These are phyloP conservation scores for Solidago caesia DNA, from an alignment of 129 eudicot genomes.

Conservation along the genomic window DNA sequence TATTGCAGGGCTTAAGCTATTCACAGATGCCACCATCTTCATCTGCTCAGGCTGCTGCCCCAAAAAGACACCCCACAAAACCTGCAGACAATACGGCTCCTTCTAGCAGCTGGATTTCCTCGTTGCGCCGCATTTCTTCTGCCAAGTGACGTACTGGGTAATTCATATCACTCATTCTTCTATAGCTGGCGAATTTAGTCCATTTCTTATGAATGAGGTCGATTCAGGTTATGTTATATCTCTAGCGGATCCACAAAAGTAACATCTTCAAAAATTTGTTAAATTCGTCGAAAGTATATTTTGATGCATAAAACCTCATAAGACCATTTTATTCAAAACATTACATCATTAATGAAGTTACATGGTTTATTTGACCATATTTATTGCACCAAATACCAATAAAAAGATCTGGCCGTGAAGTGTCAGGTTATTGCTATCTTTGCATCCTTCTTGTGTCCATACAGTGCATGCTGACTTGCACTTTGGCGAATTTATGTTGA, in stretches of 20 bases:
- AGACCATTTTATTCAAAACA: neutral
- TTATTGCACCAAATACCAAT: neutral
- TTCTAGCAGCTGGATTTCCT: slow-evolving; percentile 89
- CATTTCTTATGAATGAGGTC: neutral
- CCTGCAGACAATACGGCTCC: slow-evolving; percentile 64
- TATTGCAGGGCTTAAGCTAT: slow-evolving; percentile 42
- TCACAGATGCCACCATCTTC: slow-evolving; percentile 59
- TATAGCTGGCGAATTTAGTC: neutral
- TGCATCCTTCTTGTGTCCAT: neutral
- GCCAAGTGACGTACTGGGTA: slow-evolving; percentile 63
- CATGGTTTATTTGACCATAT: neutral
- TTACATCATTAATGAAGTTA: neutral
- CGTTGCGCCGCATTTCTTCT: slow-evolving; percentile 87
- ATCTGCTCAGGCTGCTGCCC: slow-evolving; percentile 44
- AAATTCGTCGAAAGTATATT: neutral
- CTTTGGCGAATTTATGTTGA: neutral
- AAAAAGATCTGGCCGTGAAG: neutral
- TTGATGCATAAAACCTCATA: neutral
- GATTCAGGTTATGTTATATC: neutral
- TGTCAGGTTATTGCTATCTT: neutral
- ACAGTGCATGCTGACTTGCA: neutral
- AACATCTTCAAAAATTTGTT: no score
- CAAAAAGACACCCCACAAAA: slow-evolving; percentile 60
- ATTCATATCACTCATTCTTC: slow-evolving; percentile 2
- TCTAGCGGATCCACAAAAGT: neutral